Conservation (phyloP, 805 yeast species). For the Hanseniaspora thailandica region DNA sequence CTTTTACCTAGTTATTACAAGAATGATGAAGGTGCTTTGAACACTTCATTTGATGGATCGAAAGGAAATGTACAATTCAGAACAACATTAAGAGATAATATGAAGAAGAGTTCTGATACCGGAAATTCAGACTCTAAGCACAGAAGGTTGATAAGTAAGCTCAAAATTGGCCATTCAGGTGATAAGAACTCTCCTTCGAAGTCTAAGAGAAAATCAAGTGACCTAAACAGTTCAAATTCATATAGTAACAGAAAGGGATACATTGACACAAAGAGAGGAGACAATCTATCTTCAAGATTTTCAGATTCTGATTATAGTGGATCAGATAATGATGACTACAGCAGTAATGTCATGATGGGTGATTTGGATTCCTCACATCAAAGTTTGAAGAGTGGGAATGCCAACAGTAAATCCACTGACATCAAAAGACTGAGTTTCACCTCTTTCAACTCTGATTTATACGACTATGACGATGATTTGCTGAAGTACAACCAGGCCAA, state of each 20-base stretch:
- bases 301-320: background rate
- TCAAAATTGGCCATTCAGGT: background rate
- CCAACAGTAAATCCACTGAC: background rate
- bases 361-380: background rate
- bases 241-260: background rate
- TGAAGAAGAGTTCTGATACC: background rate
- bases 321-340: background rate
- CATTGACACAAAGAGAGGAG: background rate
- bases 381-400: background rate
- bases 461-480: constrained; percentile 1
- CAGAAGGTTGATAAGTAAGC: background rate
- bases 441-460: background rate
- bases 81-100: constrained; percentile 3
- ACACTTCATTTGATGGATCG: background rate
- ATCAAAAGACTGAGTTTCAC: background rate
- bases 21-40: constrained; percentile 23
- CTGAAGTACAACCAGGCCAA: background rate
- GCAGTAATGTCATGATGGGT: background rate
- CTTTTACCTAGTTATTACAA: constrained; percentile 7
- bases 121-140: background rate
- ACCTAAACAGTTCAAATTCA: background rate
- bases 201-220: no score
- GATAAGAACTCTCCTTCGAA: background rate
- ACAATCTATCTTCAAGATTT: background rate
- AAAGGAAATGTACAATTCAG: background rate